Percentiles rank a stretch among this genome's conserved stretches.
These are phyloP conservation scores for Linum trigynum DNA, from an alignment of 345 rosid species.

Conservation along the genomic window DNA sequence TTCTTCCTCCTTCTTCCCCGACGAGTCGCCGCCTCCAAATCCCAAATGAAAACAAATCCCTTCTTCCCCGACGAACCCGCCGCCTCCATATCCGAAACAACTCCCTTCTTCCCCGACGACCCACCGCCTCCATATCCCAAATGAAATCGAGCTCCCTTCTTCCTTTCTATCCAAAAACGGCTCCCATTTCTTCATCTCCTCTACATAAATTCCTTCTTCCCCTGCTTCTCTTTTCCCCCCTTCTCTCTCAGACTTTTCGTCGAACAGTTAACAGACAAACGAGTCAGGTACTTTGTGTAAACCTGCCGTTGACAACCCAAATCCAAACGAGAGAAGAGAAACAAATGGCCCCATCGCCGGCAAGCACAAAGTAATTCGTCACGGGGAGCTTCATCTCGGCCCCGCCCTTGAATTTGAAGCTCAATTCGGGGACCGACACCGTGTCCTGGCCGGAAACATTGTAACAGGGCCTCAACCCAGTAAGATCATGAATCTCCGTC, in stretches of 20 bases:
- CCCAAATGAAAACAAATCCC: too few species aligned
- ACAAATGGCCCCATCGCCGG: constrained; percentile 30
- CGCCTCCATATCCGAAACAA: too few species aligned
- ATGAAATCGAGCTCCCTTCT: too few species aligned
- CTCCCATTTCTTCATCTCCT: too few species aligned
- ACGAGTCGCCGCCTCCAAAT: too few species aligned
- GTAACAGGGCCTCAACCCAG: constrained; percentile 68
- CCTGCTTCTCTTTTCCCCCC: not conserved
- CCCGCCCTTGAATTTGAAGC: constrained; percentile 70
- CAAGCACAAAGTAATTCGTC: constrained; percentile 46
- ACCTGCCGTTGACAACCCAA: too few species aligned
- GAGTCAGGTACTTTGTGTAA: too few species aligned
- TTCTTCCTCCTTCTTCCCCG: too few species aligned
- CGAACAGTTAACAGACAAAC: not conserved
- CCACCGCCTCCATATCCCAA: too few species aligned
- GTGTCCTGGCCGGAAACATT: constrained; percentile 38
- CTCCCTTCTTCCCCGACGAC: too few species aligned
- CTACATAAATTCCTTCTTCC: constrained; percentile 6
- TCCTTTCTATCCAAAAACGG: too few species aligned
- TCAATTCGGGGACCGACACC: constrained; percentile 35
- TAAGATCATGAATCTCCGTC: constrained; percentile 23
- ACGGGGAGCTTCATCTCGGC: constrained; percentile 58
- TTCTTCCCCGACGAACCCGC: too few species aligned
- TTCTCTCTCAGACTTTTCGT: constrained; percentile 1
- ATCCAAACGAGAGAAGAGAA: not conserved